Base-by-base conservation (phyloP, 768 basidiomycete species). In the Collybia mongolica region DNA sequence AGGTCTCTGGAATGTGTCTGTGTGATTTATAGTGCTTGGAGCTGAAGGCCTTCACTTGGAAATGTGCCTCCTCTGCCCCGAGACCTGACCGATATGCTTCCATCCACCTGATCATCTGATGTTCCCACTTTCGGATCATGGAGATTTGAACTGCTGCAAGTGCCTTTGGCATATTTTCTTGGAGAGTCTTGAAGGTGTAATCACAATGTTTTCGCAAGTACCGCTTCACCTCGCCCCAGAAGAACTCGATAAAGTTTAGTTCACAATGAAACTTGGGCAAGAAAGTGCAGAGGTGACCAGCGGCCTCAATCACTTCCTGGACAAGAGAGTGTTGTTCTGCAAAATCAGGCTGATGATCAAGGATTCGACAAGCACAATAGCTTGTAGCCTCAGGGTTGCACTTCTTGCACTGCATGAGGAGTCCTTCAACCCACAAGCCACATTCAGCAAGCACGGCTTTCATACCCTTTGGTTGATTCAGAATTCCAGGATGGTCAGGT, bases 31-130 rank as follows among this genome's bases (percentile, higher is more conserved):
- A 69, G 29, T 51, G 49, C 35, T 44, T 52, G 3, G 61, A 67
- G 50, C 65, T 68, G 58, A 69, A 67, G 23, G 46, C 15, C 44
- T 58, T 48, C 2, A 67, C 67, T 28, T 62, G 28, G 9, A 50
- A 18, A 37, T 66, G 62, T 39, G 65, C 64, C 42, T 62, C 59
- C 39, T 58, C 52, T 12, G 64, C 54, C 36, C 45, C 49, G 32
- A 68, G 39, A 18, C 66, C 64, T 46, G 46, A 37, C 17, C 52
- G 1, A 49, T 70, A 71, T 20, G 66, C 65, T 41, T 65, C 58
- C 49, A 68, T 60, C 54, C 59, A 69, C 6, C 58, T 19, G n/a
- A 48, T 35, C 40, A 60, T 59, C 6, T 60, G 39, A 52, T 70
- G 62, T 38, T 70, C 60, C 68, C 65, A 69, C 37, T 58, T 60